These are phyloP conservation scores for Anastatica hierochuntica DNA, from an alignment of 345 rosid genomes.

Conservation along the genomic window DNA sequence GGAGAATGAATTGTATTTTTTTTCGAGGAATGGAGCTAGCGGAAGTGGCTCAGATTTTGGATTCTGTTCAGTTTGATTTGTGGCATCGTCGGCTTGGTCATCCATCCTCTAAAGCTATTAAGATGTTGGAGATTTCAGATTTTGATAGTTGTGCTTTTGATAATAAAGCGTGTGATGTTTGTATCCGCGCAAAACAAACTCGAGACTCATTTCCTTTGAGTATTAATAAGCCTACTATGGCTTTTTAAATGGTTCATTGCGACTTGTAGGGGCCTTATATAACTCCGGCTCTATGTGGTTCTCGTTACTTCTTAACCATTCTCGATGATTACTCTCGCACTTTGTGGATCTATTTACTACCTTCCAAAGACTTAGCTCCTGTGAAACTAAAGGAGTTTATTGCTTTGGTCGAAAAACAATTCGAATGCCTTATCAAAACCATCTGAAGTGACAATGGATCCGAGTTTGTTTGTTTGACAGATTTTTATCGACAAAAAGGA, in stretches of 20 bases:
- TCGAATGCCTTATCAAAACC: not conserved
- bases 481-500: not conserved
- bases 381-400: not conserved
- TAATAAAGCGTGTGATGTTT: not conserved
- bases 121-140: not conserved
- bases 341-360: not conserved
- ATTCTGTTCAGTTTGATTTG: not conserved
- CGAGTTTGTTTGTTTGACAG: not conserved
- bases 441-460: not conserved
- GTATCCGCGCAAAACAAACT: not conserved
- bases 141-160: not conserved
- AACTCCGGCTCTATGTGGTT: not conserved
- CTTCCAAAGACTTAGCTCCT: not conserved
- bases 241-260: not conserved
- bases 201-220: not conserved
- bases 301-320: not conserved
- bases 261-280: not conserved
- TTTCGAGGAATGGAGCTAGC: not conserved
- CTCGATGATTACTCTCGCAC: not conserved
- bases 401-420: not conserved
- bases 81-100: not conserved
- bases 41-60: rapidly evolving
- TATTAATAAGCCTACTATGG: no score
- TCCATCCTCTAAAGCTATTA: not conserved
- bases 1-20: not conserved